phyloP scores from a whole-genome alignment of 2,329 filamentous ascomycete species.

The Diaporthe aspalathi region DNA sequence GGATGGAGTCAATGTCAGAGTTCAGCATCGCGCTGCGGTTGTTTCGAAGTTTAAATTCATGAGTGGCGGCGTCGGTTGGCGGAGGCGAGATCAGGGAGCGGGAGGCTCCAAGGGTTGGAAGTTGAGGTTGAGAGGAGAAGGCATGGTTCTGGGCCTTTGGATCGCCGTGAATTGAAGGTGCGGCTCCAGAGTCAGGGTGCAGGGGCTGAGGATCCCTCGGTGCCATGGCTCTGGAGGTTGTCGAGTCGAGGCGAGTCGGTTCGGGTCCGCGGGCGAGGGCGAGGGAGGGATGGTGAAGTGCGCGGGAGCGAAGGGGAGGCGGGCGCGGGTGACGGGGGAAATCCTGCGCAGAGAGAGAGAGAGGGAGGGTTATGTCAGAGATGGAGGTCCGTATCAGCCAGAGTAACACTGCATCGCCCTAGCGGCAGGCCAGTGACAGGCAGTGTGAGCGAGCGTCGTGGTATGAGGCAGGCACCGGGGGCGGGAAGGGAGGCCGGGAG shows the following conservation, averaged over 20 bases:
- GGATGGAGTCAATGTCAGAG: constrained; percentile 40
- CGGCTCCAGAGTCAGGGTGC: constrained; percentile 36
- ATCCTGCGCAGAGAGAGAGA: neutral
- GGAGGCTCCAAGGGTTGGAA: constrained; percentile 22
- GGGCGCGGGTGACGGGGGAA: constrained; percentile 4
- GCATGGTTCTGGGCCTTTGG: constrained; percentile 23
- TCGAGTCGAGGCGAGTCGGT: constrained; percentile 6
- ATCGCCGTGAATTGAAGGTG: constrained; percentile 31
- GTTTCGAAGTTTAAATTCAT: constrained; percentile 40
- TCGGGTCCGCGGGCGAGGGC: constrained; percentile 15
- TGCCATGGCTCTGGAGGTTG: constrained; percentile 35
- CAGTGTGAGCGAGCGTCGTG: neutral
- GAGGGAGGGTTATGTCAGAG: constrained; percentile 16
- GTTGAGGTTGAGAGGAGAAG: constrained; percentile 34
- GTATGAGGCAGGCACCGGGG: constrained; percentile 4
- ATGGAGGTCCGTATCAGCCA: constrained; percentile 27
- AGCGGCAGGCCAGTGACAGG: constrained; percentile 19
- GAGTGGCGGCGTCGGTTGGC: constrained; percentile 43
- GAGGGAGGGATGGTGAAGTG: constrained; percentile 9
- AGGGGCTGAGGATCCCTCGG: constrained; percentile 33
- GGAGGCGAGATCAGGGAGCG: constrained; percentile 41
- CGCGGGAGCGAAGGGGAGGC: neutral
- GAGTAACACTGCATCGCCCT: constrained; percentile 25
- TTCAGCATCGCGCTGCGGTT: constrained; percentile 41
- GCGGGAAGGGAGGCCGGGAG: neutral